A percentile compares a stretch with the other conserved stretches of the same genome.
Evolutionary conservation across 805 yeast species (phyloP).

Genomic region (Torulaspora indica): DNA sequence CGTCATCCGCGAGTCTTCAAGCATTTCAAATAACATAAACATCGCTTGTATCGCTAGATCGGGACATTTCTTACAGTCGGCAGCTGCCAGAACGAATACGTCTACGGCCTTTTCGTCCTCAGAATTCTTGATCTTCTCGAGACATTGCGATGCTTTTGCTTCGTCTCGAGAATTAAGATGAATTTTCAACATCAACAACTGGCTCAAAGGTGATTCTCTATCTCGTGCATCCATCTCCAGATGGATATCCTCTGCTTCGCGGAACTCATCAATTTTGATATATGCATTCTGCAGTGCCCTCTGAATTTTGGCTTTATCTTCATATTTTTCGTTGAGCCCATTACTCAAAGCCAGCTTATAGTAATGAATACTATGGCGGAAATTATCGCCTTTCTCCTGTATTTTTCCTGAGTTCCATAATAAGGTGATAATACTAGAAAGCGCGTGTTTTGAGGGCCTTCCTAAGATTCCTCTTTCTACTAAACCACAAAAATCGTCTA

Average conservation of each 20-base stretch:
- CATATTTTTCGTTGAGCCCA: slow-evolving; percentile 26
- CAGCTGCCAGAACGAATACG: slow-evolving; percentile 34
- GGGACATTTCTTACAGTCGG: slow-evolving; percentile 28
- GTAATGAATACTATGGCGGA: slow-evolving; percentile 26
- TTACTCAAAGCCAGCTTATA: slow-evolving; percentile 27
- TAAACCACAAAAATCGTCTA: slow-evolving; percentile 24
- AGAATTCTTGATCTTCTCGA: slow-evolving; percentile 35
- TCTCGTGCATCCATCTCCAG: slow-evolving; percentile 26
- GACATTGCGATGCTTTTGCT: slow-evolving; percentile 21
- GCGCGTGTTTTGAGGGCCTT: slow-evolving; percentile 29
- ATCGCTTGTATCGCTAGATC: slow-evolving; percentile 29
- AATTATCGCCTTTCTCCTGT: slow-evolving; percentile 25
- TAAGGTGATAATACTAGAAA: slow-evolving; percentile 36
- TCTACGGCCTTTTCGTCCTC: slow-evolving; percentile 36
- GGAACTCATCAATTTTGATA: slow-evolving; percentile 22
- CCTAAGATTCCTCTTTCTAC: slow-evolving; percentile 31
- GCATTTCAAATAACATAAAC: slow-evolving; percentile 27
- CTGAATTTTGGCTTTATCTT: slow-evolving; percentile 37
- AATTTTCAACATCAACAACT: slow-evolving; percentile 33
- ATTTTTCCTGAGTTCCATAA: slow-evolving; percentile 41
- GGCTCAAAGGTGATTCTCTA: slow-evolving; percentile 30
- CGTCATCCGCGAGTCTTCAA: slow-evolving; percentile 14
- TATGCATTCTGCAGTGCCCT: slow-evolving; percentile 36
- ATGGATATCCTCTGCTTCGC: slow-evolving; percentile 22
- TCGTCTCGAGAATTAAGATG: slow-evolving; percentile 17